Evolutionary conservation across 345 rosid species (phyloP).

Genomic region (Syzygium aromaticum): DNA sequence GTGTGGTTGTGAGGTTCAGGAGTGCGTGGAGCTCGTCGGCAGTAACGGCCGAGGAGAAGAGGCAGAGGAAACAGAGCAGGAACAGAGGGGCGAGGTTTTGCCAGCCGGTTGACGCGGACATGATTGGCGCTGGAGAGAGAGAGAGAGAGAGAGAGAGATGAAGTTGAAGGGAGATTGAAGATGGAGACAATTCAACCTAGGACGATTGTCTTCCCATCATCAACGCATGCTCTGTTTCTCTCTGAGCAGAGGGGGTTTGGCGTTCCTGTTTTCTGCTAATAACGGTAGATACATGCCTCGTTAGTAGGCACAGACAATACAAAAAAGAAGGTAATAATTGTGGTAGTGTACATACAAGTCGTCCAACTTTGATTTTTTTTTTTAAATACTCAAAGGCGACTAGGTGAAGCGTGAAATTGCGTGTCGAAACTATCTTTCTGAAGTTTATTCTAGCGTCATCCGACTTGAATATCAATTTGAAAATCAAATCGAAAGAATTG

Average conservation of each 20-base stretch:
- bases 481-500: background rate
- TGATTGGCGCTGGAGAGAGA: background rate
- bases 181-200: background rate
- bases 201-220: background rate
- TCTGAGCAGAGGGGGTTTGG: background rate
- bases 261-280: background rate
- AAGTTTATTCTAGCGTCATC: background rate
- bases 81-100: background rate
- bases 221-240: background rate
- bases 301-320: background rate
- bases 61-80: constrained; percentile 18
- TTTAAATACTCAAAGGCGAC: background rate
- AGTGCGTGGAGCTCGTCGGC: constrained; percentile 56
- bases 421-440: background rate
- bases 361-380: background rate
- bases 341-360: background rate
- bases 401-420: background rate
- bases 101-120: background rate
- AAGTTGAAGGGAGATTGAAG: background rate
- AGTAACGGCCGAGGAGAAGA: constrained; percentile 3
- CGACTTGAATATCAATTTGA: background rate
- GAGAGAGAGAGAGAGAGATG: background rate
- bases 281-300: background rate
- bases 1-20: constrained; percentile 33
- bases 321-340: background rate